Conservation (phyloP, 805 yeast species). For the Schizosaccharomyces octosporus region DNA sequence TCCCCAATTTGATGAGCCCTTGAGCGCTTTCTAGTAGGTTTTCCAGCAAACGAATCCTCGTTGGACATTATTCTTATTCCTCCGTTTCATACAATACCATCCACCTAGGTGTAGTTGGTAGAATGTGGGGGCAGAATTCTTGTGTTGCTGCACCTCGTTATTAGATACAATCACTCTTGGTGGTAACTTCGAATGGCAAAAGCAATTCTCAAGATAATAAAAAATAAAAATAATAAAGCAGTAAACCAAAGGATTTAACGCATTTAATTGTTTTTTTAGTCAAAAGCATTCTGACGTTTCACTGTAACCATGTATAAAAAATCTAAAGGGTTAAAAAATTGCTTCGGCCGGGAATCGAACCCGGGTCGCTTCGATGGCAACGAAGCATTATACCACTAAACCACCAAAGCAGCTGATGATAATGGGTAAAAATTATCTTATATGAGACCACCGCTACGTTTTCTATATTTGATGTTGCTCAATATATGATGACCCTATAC, state of each 20-base stretch:
- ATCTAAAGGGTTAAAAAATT: not conserved
- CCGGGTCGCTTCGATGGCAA: conserved; percentile 2
- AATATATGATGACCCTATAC: too few species aligned
- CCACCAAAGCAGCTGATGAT: not conserved
- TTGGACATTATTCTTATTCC: not conserved
- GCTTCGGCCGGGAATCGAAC: conserved; percentile 2
- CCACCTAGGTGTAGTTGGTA: not conserved
- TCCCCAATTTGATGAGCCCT: not conserved
- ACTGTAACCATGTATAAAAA: not conserved
- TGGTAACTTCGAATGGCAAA: too few species aligned
- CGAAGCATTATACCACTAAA: conserved; percentile 1
- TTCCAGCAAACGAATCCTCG: not conserved
- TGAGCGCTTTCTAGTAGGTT: not conserved
- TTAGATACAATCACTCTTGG: too few species aligned
- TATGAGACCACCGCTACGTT: too few species aligned
- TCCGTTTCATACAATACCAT: not conserved
- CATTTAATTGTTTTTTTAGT: too few species aligned
- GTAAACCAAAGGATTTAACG: too few species aligned
- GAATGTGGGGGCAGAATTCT: not conserved
- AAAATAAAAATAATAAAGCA: too few species aligned
- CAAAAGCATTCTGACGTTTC: not conserved
- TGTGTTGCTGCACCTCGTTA: too few species aligned
- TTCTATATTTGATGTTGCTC: not conserved
- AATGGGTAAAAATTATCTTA: not conserved
- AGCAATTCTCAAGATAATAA: too few species aligned